Conservation (phyloP, 352 stramenopile genomes). For the Globisporangium parvum region DNA sequence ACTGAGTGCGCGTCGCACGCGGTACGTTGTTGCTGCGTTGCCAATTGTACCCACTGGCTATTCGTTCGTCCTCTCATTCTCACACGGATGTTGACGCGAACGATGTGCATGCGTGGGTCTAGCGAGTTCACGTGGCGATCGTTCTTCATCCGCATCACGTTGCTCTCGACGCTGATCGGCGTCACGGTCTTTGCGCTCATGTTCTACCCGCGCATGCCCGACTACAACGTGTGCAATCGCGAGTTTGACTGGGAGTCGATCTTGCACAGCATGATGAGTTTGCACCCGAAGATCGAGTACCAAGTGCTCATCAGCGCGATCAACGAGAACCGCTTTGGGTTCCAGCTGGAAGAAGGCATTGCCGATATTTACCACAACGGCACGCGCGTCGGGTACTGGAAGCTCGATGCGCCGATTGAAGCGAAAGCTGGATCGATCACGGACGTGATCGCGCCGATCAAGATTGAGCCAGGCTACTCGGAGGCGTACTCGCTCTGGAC, state of each 20-base stretch:
- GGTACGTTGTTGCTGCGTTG: constrained; percentile 9
- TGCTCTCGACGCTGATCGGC: constrained; percentile 41
- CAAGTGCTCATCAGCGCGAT: constrained; percentile 83
- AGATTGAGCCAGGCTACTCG: constrained; percentile 58
- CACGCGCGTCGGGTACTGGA: constrained; percentile 65
- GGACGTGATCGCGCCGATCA: constrained; percentile 71
- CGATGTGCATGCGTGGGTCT: background rate
- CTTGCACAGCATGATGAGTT: constrained; percentile 59
- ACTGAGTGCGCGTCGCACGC: constrained; percentile 33
- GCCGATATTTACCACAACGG: constrained; percentile 82
- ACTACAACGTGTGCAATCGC: constrained; percentile 88
- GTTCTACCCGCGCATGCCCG: constrained; percentile 83
- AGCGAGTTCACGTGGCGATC: constrained; percentile 48
- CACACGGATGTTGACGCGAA: no score
- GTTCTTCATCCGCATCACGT: constrained; percentile 47
- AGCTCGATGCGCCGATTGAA: constrained; percentile 56
- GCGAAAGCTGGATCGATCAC: constrained; percentile 68
- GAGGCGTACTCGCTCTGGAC: constrained; percentile 59
- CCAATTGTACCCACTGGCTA: background rate
- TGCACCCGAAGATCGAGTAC: constrained; percentile 82
- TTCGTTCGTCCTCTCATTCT: background rate
- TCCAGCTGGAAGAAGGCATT: constrained; percentile 62
- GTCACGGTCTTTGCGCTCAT: constrained; percentile 74
- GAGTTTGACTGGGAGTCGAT: constrained; percentile 88
- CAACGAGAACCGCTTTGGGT: constrained; percentile 87